These are phyloP conservation scores for Lipomyces spencermartinsiae DNA, from an alignment of 805 yeast genomes.

Conservation along the genomic window DNA sequence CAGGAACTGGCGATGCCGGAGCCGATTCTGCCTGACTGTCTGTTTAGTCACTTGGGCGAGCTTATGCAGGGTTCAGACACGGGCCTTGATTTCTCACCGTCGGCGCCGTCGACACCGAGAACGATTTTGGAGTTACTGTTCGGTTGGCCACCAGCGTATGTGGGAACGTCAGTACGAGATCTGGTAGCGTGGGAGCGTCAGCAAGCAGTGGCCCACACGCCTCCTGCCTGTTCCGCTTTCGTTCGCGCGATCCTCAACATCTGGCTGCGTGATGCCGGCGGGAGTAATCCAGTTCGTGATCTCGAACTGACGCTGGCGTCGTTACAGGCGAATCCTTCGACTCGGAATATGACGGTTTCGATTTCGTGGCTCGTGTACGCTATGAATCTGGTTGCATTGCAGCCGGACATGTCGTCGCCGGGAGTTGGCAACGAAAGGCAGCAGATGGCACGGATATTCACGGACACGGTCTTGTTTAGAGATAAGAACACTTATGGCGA, in stretches of 20 bases:
- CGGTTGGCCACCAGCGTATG: constrained; percentile 23
- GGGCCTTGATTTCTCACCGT: constrained; percentile 11
- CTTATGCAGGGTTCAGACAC: constrained; percentile 30
- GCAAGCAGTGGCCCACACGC: constrained; percentile 18
- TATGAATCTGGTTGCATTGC: constrained; percentile 22
- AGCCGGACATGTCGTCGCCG: not conserved
- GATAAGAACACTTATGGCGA: constrained; percentile 34
- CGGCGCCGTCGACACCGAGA: constrained; percentile 9
- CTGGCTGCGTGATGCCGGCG: constrained; percentile 27
- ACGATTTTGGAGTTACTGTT: constrained; percentile 21
- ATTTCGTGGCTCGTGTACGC: constrained; percentile 35
- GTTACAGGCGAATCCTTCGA: constrained; percentile 17
- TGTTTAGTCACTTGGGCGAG: constrained; percentile 31
- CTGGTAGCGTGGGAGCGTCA: constrained; percentile 9
- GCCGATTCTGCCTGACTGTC: constrained; percentile 36
- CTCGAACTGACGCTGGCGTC: constrained; percentile 12
- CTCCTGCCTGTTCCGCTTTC: constrained; percentile 6
- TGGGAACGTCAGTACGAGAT: not conserved
- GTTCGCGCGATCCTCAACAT: constrained; percentile 20
- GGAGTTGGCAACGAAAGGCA: not conserved
- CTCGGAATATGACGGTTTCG: constrained; percentile 34
- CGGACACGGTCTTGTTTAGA: constrained; percentile 26
- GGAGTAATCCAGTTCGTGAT: constrained; percentile 1
- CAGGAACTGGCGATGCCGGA: constrained; percentile 27
- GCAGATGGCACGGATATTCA: constrained; percentile 23